These are phyloP conservation scores for Geotrichum phurueaensis DNA, from an alignment of 1,139 yeast species.

Conservation along the genomic window DNA sequence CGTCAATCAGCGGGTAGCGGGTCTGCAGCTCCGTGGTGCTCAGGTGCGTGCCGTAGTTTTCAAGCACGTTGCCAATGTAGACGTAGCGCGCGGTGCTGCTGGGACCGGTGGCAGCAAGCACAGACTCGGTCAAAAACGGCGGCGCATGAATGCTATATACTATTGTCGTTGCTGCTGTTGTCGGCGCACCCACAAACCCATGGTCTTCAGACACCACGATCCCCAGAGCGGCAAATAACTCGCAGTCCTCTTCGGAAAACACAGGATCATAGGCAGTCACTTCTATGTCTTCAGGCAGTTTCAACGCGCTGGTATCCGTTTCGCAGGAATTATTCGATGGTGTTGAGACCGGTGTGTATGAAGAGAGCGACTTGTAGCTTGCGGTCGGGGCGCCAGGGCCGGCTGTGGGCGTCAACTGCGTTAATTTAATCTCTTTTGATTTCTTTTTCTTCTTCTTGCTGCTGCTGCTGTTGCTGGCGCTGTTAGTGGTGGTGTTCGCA, in stretches of 20 bases:
- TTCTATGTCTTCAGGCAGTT: not conserved
- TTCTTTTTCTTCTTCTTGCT: not conserved
- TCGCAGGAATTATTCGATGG: not conserved
- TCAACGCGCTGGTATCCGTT: not conserved
- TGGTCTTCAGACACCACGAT: conserved; percentile 29
- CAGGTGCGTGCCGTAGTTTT: conserved; percentile 25
- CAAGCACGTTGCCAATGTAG: conserved; percentile 36
- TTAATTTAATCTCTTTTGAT: not conserved
- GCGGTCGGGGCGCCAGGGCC: not conserved
- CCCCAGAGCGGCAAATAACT: conserved; percentile 29
- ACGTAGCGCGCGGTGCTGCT: conserved; percentile 31
- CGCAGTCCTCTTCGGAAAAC: conserved; percentile 44
- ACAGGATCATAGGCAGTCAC: conserved; percentile 62
- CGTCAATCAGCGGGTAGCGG: conserved; percentile 23
- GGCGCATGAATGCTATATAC: conserved; percentile 73
- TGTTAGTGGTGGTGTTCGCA: not conserved
- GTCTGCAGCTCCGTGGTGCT: conserved; percentile 19
- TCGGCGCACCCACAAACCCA: not conserved
- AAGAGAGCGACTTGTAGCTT: not conserved
- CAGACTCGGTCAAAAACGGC: conserved; percentile 46
- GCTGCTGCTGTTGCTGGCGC: not conserved
- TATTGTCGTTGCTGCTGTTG: conserved; percentile 18
- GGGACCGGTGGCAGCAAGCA: conserved; percentile 34
- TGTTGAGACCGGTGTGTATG: not conserved
- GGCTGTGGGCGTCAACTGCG: not conserved